Evolutionary conservation across 352 stramenopile species (phyloP), one percentile per base, ranked within the genome.

Genomic region (Phytopythium cucurbitacearum): DNA sequence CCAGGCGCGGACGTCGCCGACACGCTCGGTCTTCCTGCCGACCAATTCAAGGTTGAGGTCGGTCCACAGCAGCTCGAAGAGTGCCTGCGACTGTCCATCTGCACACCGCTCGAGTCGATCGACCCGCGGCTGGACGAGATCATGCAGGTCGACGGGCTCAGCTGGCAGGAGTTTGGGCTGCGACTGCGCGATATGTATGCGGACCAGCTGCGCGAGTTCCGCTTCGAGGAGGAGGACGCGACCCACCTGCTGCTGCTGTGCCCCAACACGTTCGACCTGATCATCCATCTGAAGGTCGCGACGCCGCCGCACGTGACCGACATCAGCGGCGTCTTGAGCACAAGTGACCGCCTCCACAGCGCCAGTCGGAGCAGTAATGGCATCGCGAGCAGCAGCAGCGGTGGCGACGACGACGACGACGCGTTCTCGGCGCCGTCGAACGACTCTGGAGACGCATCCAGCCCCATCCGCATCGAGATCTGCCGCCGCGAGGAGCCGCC

Each of bases 251-350:
- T 95, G 41, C 56, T 95, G 55, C 60, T 95, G 9, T 95, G 85
- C 56, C 80, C 81, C 0, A 69, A 91, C 51, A 87, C 85, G 32
- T 85, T 87, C 41, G 85, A 95, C 51, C 62, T 95, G 28, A 93
- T 95, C 60, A 94, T 95, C 59, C 85, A 95, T 54, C 58, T 95
- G 56, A 88, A 62, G 48, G 85, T 94, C 42, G 67, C 80, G 28
- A 85, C 60, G 36, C 59, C 61, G n/a, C 64, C 60, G n/a, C 49
- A 76, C 43, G 54, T 57, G 35, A 34, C 41, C 5, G 42, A 57
- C 15, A n/a, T 35, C 50, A 39, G 38, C 37, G 40, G 53, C 28
- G 60, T 43, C 11, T 40, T 38, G n/a, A 28, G 15, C 8, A 46
- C 15, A 56, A 73, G 54, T 42, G 55, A 54, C 16, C 68, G 62